Conservation (phyloP, 352 stramenopile genomes). For the Pythium dissotocum region DNA sequence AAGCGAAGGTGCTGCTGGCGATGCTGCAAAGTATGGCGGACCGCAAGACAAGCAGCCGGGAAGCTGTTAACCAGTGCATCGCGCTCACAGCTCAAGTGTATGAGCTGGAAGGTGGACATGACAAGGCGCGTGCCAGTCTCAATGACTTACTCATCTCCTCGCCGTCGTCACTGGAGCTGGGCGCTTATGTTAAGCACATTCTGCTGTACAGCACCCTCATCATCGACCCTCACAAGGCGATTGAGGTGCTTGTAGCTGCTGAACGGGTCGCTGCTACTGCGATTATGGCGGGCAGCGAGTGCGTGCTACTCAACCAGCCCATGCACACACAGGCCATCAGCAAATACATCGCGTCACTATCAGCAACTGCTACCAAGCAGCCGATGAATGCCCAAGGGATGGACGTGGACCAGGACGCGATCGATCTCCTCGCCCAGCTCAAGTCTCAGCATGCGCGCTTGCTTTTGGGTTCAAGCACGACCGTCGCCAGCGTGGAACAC, state of each 20-base stretch:
- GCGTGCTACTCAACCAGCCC: slow-evolving; percentile 17
- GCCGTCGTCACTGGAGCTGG: slow-evolving; percentile 10
- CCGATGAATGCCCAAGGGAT: not conserved
- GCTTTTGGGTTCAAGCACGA: slow-evolving; percentile 3
- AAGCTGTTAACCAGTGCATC: slow-evolving; percentile 6
- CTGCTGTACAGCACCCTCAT: not conserved
- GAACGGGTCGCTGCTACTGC: slow-evolving; percentile 10
- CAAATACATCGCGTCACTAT: slow-evolving; percentile 25
- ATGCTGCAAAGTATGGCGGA: slow-evolving; percentile 44
- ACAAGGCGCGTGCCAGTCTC: not conserved
- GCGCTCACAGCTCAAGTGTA: slow-evolving; percentile 2
- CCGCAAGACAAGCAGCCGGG: slow-evolving; percentile 5
- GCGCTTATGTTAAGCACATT: slow-evolving; percentile 5
- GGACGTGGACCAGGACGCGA: slow-evolving; percentile 18
- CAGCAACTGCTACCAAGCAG: not conserved
- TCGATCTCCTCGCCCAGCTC: slow-evolving; percentile 18
- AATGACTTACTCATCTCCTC: not conserved
- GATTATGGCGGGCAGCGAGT: slow-evolving; percentile 9
- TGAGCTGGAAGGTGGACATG: slow-evolving; percentile 16
- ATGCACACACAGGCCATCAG: slow-evolving; percentile 16
- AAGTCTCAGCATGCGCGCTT: slow-evolving; percentile 16
- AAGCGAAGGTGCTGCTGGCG: slow-evolving; percentile 53
- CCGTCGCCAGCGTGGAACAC: slow-evolving; percentile 1
- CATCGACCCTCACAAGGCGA: slow-evolving; percentile 6
- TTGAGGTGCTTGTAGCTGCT: slow-evolving; percentile 4